These are phyloP conservation scores for Diaporthe australafricana DNA, from an alignment of 2,329 filamentous ascomycete species.

Conservation along the genomic window DNA sequence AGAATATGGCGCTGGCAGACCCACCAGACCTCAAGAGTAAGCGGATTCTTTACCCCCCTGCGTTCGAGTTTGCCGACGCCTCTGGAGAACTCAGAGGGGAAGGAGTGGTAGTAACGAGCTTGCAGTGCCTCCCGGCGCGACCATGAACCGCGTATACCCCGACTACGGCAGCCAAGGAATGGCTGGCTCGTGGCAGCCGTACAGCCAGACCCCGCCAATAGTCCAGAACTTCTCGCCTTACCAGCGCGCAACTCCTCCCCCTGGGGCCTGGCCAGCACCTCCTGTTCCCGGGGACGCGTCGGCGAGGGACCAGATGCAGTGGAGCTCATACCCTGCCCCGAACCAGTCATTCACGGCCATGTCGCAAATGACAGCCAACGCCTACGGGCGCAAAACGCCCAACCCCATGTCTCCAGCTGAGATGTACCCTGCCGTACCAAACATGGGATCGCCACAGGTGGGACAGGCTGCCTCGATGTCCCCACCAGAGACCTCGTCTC, in stretches of 20 bases:
- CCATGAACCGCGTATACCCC: slow-evolving; percentile 46
- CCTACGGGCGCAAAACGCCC: slow-evolving; percentile 57
- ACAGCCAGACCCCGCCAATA: slow-evolving; percentile 60
- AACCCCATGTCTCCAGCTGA: slow-evolving; percentile 51
- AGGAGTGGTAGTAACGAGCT: neutral
- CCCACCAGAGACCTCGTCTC: slow-evolving; percentile 16
- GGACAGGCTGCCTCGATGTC: slow-evolving; percentile 28
- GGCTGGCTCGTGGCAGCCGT: slow-evolving; percentile 60
- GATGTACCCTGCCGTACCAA: slow-evolving; percentile 53
- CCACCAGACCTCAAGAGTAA: slow-evolving; percentile 56
- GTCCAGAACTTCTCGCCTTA: slow-evolving; percentile 64
- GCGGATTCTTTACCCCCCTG: slow-evolving; percentile 40
- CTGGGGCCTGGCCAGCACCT: slow-evolving; percentile 47
- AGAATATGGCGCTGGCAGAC: slow-evolving; percentile 55
- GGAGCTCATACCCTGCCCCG: slow-evolving; percentile 55
- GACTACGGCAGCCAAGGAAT: slow-evolving; percentile 52
- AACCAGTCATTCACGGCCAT: slow-evolving; percentile 55
- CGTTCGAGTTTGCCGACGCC: neutral
- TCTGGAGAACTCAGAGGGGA: neutral
- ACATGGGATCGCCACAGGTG: slow-evolving; percentile 29
- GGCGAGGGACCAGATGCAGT: slow-evolving; percentile 57
- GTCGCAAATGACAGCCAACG: slow-evolving; percentile 46
- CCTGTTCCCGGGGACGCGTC: slow-evolving; percentile 45
- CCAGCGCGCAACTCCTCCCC: slow-evolving; percentile 52
- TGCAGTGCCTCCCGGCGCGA: slow-evolving; percentile 25